Evolutionary conservation across 2,329 filamentous ascomycete genomes (phyloP).

Genomic region (Parastagonospora avenae): DNA sequence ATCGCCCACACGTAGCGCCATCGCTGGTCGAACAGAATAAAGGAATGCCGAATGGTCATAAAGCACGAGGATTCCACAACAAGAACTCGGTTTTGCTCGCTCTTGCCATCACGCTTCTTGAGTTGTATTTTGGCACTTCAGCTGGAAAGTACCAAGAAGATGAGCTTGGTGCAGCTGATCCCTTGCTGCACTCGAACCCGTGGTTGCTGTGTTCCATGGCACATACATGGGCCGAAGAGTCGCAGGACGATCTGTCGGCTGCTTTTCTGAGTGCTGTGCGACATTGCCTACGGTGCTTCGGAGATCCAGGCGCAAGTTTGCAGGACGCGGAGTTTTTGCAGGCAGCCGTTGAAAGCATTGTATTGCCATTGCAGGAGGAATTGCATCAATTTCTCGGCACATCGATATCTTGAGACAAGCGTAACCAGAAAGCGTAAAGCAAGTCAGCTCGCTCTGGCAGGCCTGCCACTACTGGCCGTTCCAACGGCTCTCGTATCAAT

Average conservation of each 20-base stretch:
- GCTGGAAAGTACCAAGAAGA: constrained; percentile 36
- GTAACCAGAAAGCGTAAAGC: background rate
- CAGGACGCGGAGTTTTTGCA: constrained; percentile 43
- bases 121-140: constrained; percentile 45
- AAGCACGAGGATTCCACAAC: constrained; percentile 29
- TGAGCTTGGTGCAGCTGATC: constrained; percentile 19
- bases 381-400: constrained; percentile 44
- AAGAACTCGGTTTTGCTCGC: constrained; percentile 44
- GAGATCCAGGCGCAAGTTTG: constrained; percentile 39
- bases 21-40: constrained; percentile 8
- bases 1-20: constrained; percentile 39
- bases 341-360: constrained; percentile 44
- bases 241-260: constrained; percentile 44
- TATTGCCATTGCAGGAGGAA: constrained; percentile 45
- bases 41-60: constrained; percentile 6
- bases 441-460: background rate
- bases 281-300: constrained; percentile 43
- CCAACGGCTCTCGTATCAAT: constrained; percentile 1
- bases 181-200: constrained; percentile 27
- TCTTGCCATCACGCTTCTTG: constrained; percentile 40
- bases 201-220: constrained; percentile 40
- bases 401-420: constrained; percentile 14
- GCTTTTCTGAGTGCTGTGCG: constrained; percentile 42
- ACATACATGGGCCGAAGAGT: constrained; percentile 40
- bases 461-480: background rate